These are phyloP conservation scores for Gossypium davidsonii DNA, from an alignment of 441 rosid genomes.

Conservation along the genomic window DNA sequence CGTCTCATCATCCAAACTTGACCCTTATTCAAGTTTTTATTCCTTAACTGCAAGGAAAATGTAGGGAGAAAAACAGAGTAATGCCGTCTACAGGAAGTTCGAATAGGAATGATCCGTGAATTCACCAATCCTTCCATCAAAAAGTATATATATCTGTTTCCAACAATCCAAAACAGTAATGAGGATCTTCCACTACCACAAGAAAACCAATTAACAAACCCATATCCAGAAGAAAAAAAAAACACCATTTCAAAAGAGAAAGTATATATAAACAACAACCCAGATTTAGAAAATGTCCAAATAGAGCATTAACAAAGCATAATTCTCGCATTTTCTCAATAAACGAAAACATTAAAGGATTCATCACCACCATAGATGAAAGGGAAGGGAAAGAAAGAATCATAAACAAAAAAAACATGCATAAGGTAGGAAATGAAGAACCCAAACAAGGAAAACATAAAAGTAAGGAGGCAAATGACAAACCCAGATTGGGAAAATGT, in stretches of 20 bases:
- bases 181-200: not conserved
- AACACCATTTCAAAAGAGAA: not conserved
- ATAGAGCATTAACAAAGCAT: not conserved
- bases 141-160: conserved; percentile 20
- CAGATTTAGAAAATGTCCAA: not conserved
- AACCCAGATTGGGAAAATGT: too few relatives aligned
- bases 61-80: conserved; percentile 26
- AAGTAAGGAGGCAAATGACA: too few relatives aligned
- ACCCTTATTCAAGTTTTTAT: conserved; percentile 18
- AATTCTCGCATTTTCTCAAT: not conserved
- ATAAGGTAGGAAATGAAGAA: not conserved
- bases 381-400: not conserved
- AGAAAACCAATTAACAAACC: not conserved
- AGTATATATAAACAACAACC: not conserved
- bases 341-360: not conserved
- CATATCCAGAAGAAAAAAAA: not conserved
- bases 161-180: conserved; percentile 15
- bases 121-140: conserved; percentile 61
- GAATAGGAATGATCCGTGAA: conserved; percentile 34
- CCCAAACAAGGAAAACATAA: too few relatives aligned
- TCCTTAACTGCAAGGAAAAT: conserved; percentile 24
- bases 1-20: conserved; percentile 30
- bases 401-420: not conserved
- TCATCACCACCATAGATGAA: not conserved
- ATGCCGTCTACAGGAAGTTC: conserved; percentile 25